phyloP scores from a whole-genome alignment of 1,284 basidiomycete species.

The Ustilago esculenta region DNA sequence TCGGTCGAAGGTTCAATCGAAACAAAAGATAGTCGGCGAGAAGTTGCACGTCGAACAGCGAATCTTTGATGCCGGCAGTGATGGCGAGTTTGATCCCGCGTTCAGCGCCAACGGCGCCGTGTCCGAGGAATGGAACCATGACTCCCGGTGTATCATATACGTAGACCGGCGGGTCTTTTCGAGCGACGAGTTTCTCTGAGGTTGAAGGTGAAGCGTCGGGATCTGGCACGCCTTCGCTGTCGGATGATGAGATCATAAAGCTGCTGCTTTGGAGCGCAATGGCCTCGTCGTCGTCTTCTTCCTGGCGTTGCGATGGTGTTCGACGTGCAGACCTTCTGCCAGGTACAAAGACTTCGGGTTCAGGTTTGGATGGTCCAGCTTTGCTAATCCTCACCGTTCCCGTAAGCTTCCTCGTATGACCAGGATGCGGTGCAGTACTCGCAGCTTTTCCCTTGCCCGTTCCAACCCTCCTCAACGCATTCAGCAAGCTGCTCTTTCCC shows the following conservation, averaged over 20 bases:
- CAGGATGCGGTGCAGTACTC: conserved; percentile 83
- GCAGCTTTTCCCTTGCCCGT: conserved; percentile 88
- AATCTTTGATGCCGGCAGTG: conserved; percentile 94
- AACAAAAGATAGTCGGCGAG: conserved; percentile 89
- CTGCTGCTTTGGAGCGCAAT: no score
- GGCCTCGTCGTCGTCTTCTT: conserved; percentile 1
- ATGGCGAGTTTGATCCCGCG: conserved; percentile 90
- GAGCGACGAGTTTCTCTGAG: conserved; percentile 80
- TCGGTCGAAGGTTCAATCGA: conserved; percentile 75
- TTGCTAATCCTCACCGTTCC: conserved; percentile 63
- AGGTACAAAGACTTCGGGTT: conserved; percentile 3
- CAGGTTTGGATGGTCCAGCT: conserved; percentile 33
- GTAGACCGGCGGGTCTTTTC: conserved; percentile 82
- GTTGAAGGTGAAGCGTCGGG: conserved; percentile 57
- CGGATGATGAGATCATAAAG: conserved; percentile 6
- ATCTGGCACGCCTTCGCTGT: not conserved
- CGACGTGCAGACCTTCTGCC: not conserved
- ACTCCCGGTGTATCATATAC: conserved; percentile 96
- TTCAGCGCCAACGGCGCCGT: conserved; percentile 83
- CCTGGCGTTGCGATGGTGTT: not conserved
- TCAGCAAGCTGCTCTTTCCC: conserved; percentile 93
- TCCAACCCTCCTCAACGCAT: conserved; percentile 87
- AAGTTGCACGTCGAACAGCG: conserved; percentile 84
- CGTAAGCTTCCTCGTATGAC: conserved; percentile 63
- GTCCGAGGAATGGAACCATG: conserved; percentile 95